Base-by-base conservation (phyloP, 306 rosid species). In the Medicago lupulina region DNA sequence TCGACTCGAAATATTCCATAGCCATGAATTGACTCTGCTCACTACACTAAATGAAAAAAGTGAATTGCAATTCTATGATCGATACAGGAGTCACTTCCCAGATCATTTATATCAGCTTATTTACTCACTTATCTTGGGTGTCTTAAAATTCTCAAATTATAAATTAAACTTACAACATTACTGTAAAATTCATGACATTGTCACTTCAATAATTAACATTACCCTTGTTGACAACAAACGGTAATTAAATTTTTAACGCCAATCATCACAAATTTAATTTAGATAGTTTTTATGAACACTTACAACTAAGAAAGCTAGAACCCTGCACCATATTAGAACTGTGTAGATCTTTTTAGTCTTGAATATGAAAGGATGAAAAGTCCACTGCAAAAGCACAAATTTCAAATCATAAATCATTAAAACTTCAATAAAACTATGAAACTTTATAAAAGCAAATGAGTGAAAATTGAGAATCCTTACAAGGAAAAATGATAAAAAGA, bases 311-410 rank as follows among this genome's bases (percentile, higher is more conserved):
- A 84, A 96, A 58, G 98, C 80, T 77, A 96, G 89, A 87, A 89
- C 96, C 85, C 99, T 92, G 91, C 99, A 96, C 99, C 99, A 96
- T 47, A 96, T 39, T 70, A 89, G 80, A 84, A 92, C 99, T 47
- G 99, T 96, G 81, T 88, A 96, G 80, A 96, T 86, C 96, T 86
- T 96, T 86, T 90, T 96, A 83, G 86, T 83, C 98, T 96, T 96
- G 73, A 88, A 82, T 72, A 96, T 70, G 85, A 96, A 96, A 62
- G 99, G 99, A 82, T 96, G 97, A 64, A 96, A 96, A 28, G 93
- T 89, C 99, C 99, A 96, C 99, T 96, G 96, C 88, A 90, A 77
- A 69, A 81, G 44, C 85, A 83, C 75, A 86, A 12, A 64, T 66
- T 31, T n/a, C 9, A 36, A 36, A 57, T 60, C 16, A 62, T 5